A percentile compares a stretch with the other conserved stretches of the same genome.
These are phyloP conservation scores for Termitomyces bulborhizus DNA, from an alignment of 768 basidiomycete genomes.

Conservation along the genomic window DNA sequence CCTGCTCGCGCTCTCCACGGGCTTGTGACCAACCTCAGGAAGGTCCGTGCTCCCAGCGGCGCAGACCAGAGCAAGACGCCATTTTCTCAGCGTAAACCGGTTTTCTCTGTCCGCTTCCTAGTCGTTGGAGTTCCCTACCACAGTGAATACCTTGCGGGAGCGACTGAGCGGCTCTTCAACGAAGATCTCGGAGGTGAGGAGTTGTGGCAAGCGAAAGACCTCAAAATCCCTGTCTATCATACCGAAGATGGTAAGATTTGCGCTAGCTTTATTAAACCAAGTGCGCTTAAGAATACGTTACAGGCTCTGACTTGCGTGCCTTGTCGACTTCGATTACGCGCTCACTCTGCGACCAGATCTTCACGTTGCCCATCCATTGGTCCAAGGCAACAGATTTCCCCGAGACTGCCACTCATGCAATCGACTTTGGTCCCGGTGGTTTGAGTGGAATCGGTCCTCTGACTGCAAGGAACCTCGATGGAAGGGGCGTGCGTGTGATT, in stretches of 20 bases:
- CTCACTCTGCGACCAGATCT: conserved; percentile 91
- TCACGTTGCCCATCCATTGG: conserved; percentile 92
- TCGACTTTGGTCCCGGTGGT: conserved; percentile 97
- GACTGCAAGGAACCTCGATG: conserved; percentile 86
- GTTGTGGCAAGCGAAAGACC: conserved; percentile 61
- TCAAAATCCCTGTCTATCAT: conserved; percentile 83
- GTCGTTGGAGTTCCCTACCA: conserved; percentile 97
- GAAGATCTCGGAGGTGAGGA: conserved; percentile 71
- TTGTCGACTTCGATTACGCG: conserved; percentile 70
- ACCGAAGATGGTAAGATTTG: conserved; percentile 77
- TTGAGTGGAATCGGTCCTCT: conserved; percentile 89
- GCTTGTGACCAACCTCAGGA: conserved; percentile 85
- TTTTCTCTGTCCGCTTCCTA: conserved; percentile 89
- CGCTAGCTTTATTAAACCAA: background rate
- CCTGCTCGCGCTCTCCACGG: conserved; percentile 90
- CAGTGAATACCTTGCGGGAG: conserved; percentile 74
- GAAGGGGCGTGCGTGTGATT: conserved; percentile 87
- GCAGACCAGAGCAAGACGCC: conserved; percentile 92
- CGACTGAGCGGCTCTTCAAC: conserved; percentile 68
- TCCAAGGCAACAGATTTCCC: conserved; percentile 85
- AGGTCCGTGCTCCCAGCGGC: conserved; percentile 81
- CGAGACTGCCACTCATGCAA: conserved; percentile 82
- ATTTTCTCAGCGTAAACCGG: conserved; percentile 91
- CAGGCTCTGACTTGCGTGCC: conserved; percentile 81
- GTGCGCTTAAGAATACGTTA: background rate